Evolutionary conservation across 345 rosid genomes (phyloP), one percentile per base, ranked within the genome.

Genomic region (Hypericum perforatum): DNA sequence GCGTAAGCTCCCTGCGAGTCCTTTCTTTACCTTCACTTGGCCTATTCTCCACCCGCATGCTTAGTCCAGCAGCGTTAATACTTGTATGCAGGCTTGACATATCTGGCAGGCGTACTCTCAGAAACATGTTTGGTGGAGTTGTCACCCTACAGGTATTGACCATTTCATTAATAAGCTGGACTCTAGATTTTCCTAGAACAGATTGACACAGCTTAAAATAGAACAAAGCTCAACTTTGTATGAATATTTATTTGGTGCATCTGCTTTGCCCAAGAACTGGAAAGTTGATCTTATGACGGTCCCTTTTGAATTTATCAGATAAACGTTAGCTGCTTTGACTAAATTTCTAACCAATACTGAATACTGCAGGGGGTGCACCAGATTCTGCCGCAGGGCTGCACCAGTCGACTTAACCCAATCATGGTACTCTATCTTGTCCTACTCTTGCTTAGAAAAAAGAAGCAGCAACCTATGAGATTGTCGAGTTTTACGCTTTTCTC

Each of bases 71-170:
- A 55, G 11, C 55, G 12, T 10, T 11, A 8, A 5, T 11, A 6
- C 16, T 8, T 29, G 22, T 53, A 16, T 62, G 47, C 66, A 89
- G 99, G 65, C 69, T 65, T 5, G 99, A 94, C 67, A 79, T 94
- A 11, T 76, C 97, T 51, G 95, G 97, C 68, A 80, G 82, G 48
- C 99, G 60, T 50, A 84, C 95, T 6, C 72, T 94, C 59, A 78
- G 95, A 72, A 79, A 72, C 51, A 55, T 94, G 36, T 89, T 83
- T 71, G 41, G 56, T 3, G 95, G 97, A 11, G 80, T 94, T 13
- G 97, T 94, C 12, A 70, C 71, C 46, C 74, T 85, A 66, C 95
- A 85, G 95, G 98, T 89, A 58, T 3, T 10, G n/a, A 45, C n/a
- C 37, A 41, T 11, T 39, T 8, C 3, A 0, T 37, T 36, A 12